phyloP scores from a whole-genome alignment of 2,329 filamentous ascomycete genomes.

The Atkinsonella hypoxylon region DNA sequence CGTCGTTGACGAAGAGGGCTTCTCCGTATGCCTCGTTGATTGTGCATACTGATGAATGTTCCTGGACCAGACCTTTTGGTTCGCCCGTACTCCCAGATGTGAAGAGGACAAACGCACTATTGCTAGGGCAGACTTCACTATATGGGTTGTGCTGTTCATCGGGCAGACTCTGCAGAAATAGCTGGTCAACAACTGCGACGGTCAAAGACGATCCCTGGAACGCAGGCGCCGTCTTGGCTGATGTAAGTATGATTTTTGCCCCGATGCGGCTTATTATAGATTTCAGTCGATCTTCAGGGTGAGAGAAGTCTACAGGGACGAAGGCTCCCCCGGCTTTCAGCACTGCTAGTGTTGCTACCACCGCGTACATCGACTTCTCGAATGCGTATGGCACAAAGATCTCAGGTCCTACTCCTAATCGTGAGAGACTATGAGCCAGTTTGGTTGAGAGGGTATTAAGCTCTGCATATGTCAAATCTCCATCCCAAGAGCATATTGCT shows the following conservation, averaged over 20 bases:
- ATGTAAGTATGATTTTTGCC: background rate
- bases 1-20: background rate
- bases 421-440: background rate
- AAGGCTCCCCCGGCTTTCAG: constrained; percentile 14
- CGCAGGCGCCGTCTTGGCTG: background rate
- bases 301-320: constrained; percentile 11
- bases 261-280: background rate
- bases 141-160: background rate
- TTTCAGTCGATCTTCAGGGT: constrained; percentile 1
- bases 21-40: background rate
- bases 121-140: constrained; percentile 1
- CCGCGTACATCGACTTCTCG: constrained; percentile 15
- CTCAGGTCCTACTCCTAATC: constrained; percentile 5
- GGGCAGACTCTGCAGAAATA: no score
- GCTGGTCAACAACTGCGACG: background rate
- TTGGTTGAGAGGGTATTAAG: constrained; percentile 5
- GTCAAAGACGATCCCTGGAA: background rate
- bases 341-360: constrained; percentile 13
- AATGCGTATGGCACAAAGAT: constrained; percentile 13
- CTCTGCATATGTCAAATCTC: constrained; percentile 10
- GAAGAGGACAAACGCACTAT: constrained; percentile 12
- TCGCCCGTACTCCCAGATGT: constrained; percentile 12
- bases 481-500: constrained; percentile 16
- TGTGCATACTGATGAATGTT: constrained; percentile 8
- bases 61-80: constrained; percentile 13